These are phyloP conservation scores for Dactylellina haptotyla DNA, from an alignment of 2,329 filamentous ascomycete genomes.

Conservation along the genomic window DNA sequence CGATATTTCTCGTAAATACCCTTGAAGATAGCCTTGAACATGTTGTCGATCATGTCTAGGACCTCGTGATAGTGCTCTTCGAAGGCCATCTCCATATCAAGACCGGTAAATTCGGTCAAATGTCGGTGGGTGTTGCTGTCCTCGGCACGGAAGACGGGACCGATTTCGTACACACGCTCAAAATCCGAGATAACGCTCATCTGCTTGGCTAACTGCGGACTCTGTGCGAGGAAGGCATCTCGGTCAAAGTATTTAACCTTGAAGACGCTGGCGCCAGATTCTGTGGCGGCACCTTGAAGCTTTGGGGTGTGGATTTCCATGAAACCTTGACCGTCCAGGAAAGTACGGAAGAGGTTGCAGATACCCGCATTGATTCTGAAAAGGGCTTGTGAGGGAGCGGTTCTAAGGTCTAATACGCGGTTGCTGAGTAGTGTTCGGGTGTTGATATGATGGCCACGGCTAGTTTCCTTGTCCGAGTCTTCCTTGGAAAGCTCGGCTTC, in stretches of 20 bases:
- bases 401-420: slow-evolving; percentile 83
- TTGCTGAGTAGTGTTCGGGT: slow-evolving; percentile 77
- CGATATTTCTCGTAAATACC: slow-evolving; percentile 75
- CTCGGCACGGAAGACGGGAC: slow-evolving; percentile 89
- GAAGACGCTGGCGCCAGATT: slow-evolving; percentile 91
- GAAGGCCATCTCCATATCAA: slow-evolving; percentile 93
- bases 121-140: slow-evolving; percentile 96
- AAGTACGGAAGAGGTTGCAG: slow-evolving; percentile 79
- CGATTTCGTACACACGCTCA: slow-evolving; percentile 86
- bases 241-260: slow-evolving; percentile 90
- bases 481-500: slow-evolving; percentile 65
- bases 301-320: slow-evolving; percentile 96
- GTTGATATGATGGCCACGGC: slow-evolving; percentile 60
- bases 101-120: slow-evolving; percentile 90
- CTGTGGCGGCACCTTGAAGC: slow-evolving; percentile 86
- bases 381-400: slow-evolving; percentile 85
- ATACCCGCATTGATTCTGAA: slow-evolving; percentile 87
- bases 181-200: slow-evolving; percentile 92
- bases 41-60: slow-evolving; percentile 78
- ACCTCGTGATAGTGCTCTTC: slow-evolving; percentile 90
- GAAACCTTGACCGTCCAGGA: slow-evolving; percentile 79
- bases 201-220: slow-evolving; percentile 90
- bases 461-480: slow-evolving; percentile 64
- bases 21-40: slow-evolving; percentile 81
- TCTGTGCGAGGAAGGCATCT: slow-evolving; percentile 87